phyloP scores from a whole-genome alignment of 768 basidiomycete species.

The Agrocybe chaxingu region DNA sequence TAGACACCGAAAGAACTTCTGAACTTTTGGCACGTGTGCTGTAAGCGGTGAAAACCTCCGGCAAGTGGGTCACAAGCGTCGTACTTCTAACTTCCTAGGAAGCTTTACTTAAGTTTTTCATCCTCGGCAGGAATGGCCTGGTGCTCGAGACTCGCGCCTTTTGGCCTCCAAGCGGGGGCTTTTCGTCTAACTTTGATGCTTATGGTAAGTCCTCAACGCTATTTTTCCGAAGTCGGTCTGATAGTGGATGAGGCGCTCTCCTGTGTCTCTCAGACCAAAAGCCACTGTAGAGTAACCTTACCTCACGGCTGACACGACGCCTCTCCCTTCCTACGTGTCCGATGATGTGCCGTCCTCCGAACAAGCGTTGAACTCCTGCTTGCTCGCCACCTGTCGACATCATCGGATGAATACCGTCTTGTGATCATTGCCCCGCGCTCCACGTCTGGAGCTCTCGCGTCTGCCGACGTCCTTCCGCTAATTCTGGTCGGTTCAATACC shows the following conservation, averaged over 20 bases:
- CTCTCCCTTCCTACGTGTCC: constrained; percentile 8
- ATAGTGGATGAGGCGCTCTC: not conserved
- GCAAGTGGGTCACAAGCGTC: too few relatives aligned
- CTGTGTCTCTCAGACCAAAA: constrained; percentile 1
- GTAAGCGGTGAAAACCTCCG: too few relatives aligned
- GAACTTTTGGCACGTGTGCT: too few relatives aligned
- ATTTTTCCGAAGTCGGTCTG: constrained; percentile 13
- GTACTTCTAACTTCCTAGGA: not conserved
- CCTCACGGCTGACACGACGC: not conserved
- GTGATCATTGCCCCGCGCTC: constrained; percentile 19
- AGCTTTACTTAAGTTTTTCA: too few relatives aligned
- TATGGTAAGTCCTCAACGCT: not conserved
- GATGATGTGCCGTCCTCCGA: constrained; percentile 15
- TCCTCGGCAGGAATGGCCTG: too few relatives aligned
- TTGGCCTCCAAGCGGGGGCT: too few relatives aligned
- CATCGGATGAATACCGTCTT: constrained; percentile 26
- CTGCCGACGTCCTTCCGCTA: constrained; percentile 26
- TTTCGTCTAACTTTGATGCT: too few relatives aligned
- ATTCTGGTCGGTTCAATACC: constrained; percentile 31
- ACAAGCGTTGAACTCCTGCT: not conserved
- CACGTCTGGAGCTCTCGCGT: constrained; percentile 4
- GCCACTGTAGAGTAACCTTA: not conserved
- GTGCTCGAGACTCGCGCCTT: too few relatives aligned
- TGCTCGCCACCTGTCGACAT: constrained; percentile 1
- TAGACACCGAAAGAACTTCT: too few relatives aligned